Percentiles rank a stretch among this genome's conserved stretches.
Evolutionary conservation across 2,329 filamentous ascomycete species (phyloP).

Genomic region (Tolypocladium ophioglossoides): DNA sequence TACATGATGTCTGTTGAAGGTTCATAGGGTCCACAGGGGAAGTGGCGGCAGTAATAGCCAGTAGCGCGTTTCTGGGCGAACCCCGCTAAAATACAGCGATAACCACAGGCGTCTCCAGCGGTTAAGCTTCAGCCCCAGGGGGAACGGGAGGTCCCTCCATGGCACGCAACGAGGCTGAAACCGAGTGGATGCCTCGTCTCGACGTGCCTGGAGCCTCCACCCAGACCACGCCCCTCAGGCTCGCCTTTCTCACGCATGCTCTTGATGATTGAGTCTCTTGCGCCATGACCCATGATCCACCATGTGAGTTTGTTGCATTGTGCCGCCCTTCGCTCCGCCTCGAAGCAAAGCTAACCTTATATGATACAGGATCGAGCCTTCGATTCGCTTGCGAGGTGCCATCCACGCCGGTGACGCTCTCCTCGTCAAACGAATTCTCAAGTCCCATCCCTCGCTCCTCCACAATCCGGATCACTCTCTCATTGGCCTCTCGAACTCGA

Average conservation of each 20-base stretch:
- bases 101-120: neutral
- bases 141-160: neutral
- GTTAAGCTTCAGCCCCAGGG: neutral
- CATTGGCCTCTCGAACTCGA: conserved; percentile 65
- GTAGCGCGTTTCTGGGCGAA: neutral
- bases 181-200: neutral
- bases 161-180: neutral
- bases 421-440: conserved; percentile 68
- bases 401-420: conserved; percentile 63
- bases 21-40: too few relatives aligned
- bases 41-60: too few relatives aligned
- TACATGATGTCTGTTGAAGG: too few relatives aligned
- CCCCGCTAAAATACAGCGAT: neutral
- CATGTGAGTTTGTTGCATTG: neutral
- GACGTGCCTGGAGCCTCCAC: neutral
- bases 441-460: conserved; percentile 57
- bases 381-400: conserved; percentile 68
- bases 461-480: conserved; percentile 70
- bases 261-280: neutral
- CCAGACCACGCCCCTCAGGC: neutral
- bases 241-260: neutral
- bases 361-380: conserved; percentile 57
- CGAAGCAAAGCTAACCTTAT: neutral
- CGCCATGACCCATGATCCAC: neutral
- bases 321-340: too few relatives aligned